phyloP scores from a whole-genome alignment of 2,329 filamentous ascomycete species.

The Xylariales sp. region DNA sequence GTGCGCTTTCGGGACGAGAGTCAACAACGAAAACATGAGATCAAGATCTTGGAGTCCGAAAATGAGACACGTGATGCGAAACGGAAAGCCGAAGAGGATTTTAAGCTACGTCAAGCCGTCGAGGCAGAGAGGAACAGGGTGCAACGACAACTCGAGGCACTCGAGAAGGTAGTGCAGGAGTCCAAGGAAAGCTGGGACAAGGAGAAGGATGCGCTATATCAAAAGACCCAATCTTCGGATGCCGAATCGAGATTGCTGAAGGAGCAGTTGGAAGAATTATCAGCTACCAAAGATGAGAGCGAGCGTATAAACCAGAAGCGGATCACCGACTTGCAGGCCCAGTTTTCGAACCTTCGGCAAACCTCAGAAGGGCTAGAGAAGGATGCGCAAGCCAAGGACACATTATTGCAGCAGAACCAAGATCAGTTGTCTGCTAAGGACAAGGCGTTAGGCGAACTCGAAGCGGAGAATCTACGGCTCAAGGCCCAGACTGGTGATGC shows the following conservation, averaged over 20 bases:
- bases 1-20: constrained; percentile 85
- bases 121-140: constrained; percentile 51
- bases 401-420: constrained; percentile 56
- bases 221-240: constrained; percentile 63
- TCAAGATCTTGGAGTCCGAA: constrained; percentile 71
- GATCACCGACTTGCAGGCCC: constrained; percentile 48
- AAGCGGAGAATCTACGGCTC: constrained; percentile 76
- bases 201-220: constrained; percentile 63
- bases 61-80: constrained; percentile 79
- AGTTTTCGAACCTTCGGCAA: constrained; percentile 41
- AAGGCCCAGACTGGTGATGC: constrained; percentile 84
- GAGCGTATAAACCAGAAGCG: constrained; percentile 56
- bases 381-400: constrained; percentile 52
- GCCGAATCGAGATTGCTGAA: constrained; percentile 69
- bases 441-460: constrained; percentile 64
- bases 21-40: constrained; percentile 80
- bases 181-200: constrained; percentile 44
- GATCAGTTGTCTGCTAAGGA: constrained; percentile 66
- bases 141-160: constrained; percentile 42
- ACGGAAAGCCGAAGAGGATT: constrained; percentile 79
- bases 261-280: constrained; percentile 76
- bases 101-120: constrained; percentile 59
- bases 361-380: constrained; percentile 54
- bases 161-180: constrained; percentile 48
- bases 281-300: constrained; percentile 61